phyloP scores from a whole-genome alignment of 208 protist species.

The Leishmania braziliensis region DNA sequence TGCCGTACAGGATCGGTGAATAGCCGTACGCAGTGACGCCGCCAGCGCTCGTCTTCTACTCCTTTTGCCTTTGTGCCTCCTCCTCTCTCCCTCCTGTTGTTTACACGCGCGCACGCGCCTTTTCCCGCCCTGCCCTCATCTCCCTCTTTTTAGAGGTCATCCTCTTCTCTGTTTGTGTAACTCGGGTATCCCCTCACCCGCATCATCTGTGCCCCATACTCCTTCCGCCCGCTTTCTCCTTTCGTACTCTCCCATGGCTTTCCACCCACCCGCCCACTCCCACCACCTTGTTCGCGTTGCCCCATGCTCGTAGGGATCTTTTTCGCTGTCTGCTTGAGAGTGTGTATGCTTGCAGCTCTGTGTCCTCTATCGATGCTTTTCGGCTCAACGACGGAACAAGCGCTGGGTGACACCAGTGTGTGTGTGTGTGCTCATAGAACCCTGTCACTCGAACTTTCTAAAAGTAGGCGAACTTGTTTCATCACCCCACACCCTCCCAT shows the following conservation, averaged over 20 bases:
- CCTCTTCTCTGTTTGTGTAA: not conserved
- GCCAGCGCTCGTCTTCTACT: not conserved
- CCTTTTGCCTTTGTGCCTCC: not conserved
- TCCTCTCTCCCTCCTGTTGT: not conserved
- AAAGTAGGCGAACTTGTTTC: no score
- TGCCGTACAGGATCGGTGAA: conserved; percentile 44
- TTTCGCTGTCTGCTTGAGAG: not conserved
- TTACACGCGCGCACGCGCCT: not conserved
- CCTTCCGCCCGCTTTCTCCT: not conserved
- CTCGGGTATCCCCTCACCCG: no score
- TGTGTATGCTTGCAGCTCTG: not conserved
- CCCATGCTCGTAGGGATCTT: not conserved
- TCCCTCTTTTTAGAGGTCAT: not conserved
- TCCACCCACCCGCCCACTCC: not conserved
- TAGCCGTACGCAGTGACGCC: not conserved
- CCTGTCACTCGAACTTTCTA: not conserved
- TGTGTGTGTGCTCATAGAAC: not conserved
- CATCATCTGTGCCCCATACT: not conserved
- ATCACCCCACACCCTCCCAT: no score
- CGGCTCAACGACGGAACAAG: not conserved
- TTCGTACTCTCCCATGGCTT: not conserved
- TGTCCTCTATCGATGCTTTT: not conserved
- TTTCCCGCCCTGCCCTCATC: not conserved
- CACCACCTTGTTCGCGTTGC: not conserved
- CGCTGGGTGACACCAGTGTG: not conserved